Conservation (phyloP, 2,329 filamentous ascomycete genomes). For the Fusarium sp. region DNA sequence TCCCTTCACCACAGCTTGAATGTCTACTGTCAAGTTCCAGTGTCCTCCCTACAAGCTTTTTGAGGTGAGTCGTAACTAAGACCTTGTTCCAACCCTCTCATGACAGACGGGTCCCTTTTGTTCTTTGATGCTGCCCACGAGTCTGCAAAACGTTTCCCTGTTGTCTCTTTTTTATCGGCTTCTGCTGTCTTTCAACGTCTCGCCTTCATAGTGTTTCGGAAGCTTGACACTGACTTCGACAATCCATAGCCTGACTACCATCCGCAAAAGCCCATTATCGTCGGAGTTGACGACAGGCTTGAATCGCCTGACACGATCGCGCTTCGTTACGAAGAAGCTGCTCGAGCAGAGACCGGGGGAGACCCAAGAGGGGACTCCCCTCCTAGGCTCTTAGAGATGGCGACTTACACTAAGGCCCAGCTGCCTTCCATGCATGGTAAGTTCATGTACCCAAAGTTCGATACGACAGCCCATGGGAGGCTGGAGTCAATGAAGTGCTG, state of each 20-base stretch:
- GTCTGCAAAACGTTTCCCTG: slow-evolving; percentile 23
- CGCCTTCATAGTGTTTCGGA: slow-evolving; percentile 32
- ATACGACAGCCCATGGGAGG: slow-evolving; percentile 38
- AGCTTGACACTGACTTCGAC: slow-evolving; percentile 40
- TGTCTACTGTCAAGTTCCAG: slow-evolving; percentile 67
- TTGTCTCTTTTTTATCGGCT: slow-evolving; percentile 9
- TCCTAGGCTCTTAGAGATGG: slow-evolving; percentile 53
- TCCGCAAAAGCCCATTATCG: slow-evolving; percentile 64
- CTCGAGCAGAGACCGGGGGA: slow-evolving; percentile 62
- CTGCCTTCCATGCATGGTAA: slow-evolving; percentile 83
- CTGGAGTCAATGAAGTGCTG: not conserved
- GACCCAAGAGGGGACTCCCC: slow-evolving; percentile 66
- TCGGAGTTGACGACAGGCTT: slow-evolving; percentile 63
- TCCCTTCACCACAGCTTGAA: slow-evolving; percentile 58
- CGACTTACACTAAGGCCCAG: slow-evolving; percentile 77
- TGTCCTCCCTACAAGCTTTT: slow-evolving; percentile 66
- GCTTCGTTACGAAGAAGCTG: slow-evolving; percentile 66
- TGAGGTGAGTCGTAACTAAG: slow-evolving; percentile 61
- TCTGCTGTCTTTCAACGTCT: slow-evolving; percentile 24
- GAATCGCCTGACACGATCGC: slow-evolving; percentile 67
- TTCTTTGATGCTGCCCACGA: slow-evolving; percentile 20
- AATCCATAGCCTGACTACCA: slow-evolving; percentile 60
- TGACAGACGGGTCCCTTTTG: slow-evolving; percentile 34
- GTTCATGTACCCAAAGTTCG: slow-evolving; percentile 49
- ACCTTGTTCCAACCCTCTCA: slow-evolving; percentile 46